Evolutionary conservation across 192 early-diverging fungal genomes (phyloP).

Genomic region (Coemansia sp.): DNA sequence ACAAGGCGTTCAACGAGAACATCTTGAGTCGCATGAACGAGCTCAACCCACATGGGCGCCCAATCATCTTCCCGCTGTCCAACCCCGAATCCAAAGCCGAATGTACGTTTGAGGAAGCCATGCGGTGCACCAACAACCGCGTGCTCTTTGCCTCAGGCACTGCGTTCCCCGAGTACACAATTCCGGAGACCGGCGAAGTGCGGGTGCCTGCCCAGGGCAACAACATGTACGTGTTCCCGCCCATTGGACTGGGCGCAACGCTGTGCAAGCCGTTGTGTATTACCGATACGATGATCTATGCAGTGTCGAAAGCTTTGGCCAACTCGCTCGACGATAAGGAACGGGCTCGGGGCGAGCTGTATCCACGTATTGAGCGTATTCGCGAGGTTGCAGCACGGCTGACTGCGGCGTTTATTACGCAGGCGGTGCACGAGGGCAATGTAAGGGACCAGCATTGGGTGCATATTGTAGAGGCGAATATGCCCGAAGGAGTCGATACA

Average conservation of each 20-base stretch:
- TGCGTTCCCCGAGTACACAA: slow-evolving; percentile 76
- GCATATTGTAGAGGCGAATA: slow-evolving; percentile 18
- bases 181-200: slow-evolving; percentile 51
- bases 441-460: slow-evolving; percentile 37
- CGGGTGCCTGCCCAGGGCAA: slow-evolving; percentile 80
- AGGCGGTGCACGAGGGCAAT: slow-evolving; percentile 58
- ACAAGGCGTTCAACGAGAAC: slow-evolving; percentile 70
- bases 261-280: slow-evolving; percentile 70
- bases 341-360: slow-evolving; percentile 63
- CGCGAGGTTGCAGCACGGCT: slow-evolving; percentile 79
- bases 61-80: slow-evolving; percentile 87
- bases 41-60: slow-evolving; percentile 58
- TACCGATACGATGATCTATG: slow-evolving; percentile 81
- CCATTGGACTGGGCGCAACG: slow-evolving; percentile 83
- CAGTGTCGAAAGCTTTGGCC: slow-evolving; percentile 72
- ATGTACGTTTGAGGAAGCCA: slow-evolving; percentile 89
- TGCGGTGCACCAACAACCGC: slow-evolving; percentile 71
- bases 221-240: slow-evolving; percentile 98
- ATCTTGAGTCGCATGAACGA: slow-evolving; percentile 73
- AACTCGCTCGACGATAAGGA: slow-evolving; percentile 71
- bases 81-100: slow-evolving; percentile 88
- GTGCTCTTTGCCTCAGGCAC: slow-evolving; percentile 91
- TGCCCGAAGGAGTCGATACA: slow-evolving; percentile 2
- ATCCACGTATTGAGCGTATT: slow-evolving; percentile 79
- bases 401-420: slow-evolving; percentile 69